Evolutionary conservation across 2,329 filamentous ascomycete genomes (phyloP), one percentile per base, ranked within the genome.

Genomic region (Verticillium dahliae): DNA sequence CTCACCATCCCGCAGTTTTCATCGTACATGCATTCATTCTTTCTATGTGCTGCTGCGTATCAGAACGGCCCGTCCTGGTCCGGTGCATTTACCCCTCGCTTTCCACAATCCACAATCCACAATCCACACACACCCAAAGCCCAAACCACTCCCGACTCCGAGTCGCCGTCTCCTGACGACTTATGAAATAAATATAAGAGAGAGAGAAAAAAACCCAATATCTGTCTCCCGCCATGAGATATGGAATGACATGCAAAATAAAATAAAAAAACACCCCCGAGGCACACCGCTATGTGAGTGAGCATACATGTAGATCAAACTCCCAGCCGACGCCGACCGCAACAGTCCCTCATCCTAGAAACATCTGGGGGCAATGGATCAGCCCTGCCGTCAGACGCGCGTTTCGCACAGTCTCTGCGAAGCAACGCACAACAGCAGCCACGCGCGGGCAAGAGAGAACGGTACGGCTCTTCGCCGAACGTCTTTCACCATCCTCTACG

Each of bases 401-500:
- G 27, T 4, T 11, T 52, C 18, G 45, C 45, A 10, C 27, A 31
- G 27, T 31, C 27, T 31, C 27, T 31, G 27, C 27, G 45, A 52
- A 22, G 9, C n/a, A 6, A 27, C 7, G 45, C 45, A 18, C 22
- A 27, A n/a, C 18, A 22, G 31, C 22, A 52, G n/a, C 22, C 39
- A n/a, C n/a, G 3, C 13, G 6, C 3, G 6, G 15, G 6, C 39
- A 41, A 6, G 6, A n/a, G 39, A 41, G 6, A 1, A 41, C 10
- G 35, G 9, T 9, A 37, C 35, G 9, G 18, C 15, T 5, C 39
- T n/a, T 15, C 39, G 13, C 6, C 13, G 15, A 15, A 14, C 18
- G 18, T 7, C 18, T 52, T 27, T 56, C 13, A 74, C 76, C 76
- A 78, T n/a, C 73, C 75, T 58, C 75, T 69, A 62, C 72, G 71